Percentiles rank a stretch among this genome's conserved stretches.
phyloP scores from a whole-genome alignment of 768 basidiomycete species.

The Leucocoprinus birnbaumii region DNA sequence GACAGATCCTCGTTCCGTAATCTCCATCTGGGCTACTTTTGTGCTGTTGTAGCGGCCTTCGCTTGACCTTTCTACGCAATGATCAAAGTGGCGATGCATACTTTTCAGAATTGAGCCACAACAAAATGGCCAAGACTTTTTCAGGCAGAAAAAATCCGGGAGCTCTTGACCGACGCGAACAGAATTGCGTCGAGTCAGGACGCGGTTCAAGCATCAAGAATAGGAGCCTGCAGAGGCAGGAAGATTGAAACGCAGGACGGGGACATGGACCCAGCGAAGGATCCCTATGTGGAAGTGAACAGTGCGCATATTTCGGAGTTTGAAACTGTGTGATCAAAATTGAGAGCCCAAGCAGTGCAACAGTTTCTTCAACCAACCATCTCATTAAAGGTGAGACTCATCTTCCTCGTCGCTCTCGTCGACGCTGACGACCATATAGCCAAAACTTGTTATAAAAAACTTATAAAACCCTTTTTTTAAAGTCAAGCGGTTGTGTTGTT shows the following conservation, averaged over 20 bases:
- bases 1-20: not conserved
- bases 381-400: conserved; percentile 60
- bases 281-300: conserved; percentile 22
- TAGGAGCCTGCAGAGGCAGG: no score
- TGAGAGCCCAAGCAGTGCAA: conserved; percentile 15
- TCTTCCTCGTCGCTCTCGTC: conserved; percentile 16
- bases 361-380: conserved; percentile 56
- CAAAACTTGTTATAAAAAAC: conserved; percentile 70
- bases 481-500: conserved; percentile 76
- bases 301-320: conserved; percentile 40
- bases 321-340: conserved; percentile 37
- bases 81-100: no score
- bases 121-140: no score
- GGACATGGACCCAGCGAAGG: not conserved
- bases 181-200: no score
- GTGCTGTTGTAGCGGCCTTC: no score
- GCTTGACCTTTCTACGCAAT: no score
- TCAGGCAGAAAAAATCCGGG: no score
- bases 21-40: no score
- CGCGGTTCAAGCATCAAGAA: no score
- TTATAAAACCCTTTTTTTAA: conserved; percentile 55
- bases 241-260: not conserved
- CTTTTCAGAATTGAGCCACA: no score
- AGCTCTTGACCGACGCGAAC: no score
- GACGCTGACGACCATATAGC: conserved; percentile 31